Conservation (phyloP, 331 rosid genomes). For the Quercus phellos region DNA sequence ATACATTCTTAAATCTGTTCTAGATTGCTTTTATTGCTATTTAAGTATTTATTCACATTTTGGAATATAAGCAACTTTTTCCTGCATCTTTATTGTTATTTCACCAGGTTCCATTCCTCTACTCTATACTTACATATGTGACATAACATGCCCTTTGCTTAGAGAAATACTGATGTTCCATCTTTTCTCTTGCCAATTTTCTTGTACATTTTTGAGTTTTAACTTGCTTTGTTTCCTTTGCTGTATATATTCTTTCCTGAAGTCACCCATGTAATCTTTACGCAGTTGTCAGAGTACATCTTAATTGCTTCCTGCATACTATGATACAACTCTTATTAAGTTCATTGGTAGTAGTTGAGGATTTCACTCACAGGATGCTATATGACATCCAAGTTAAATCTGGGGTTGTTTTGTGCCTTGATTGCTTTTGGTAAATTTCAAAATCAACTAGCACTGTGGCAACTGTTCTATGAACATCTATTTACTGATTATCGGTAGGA, state of each 20-base stretch:
- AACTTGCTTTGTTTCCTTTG: not conserved
- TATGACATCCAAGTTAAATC: not conserved
- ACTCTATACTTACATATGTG: not conserved
- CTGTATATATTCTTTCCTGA: not conserved
- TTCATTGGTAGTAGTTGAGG: conserved; percentile 1
- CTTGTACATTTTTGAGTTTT: not conserved
- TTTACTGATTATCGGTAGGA: not conserved
- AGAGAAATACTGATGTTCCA: not conserved
- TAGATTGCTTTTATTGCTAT: not conserved
- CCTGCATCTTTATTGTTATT: not conserved
- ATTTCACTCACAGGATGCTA: not conserved
- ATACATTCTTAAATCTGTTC: not conserved
- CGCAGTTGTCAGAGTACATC: not conserved
- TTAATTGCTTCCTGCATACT: not conserved
- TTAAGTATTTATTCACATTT: not conserved
- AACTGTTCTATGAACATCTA: not conserved
- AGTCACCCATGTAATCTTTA: not conserved
- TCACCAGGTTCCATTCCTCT: not conserved
- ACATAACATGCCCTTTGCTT: not conserved
- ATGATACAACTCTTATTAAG: not conserved
- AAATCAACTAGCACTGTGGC: not conserved
- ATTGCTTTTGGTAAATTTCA: not conserved
- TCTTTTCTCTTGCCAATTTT: not conserved
- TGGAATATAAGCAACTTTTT: not conserved
- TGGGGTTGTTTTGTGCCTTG: not conserved